These are phyloP conservation scores for Nicotiana knightiana DNA, from an alignment of 257 asterid species.

Conservation along the genomic window DNA sequence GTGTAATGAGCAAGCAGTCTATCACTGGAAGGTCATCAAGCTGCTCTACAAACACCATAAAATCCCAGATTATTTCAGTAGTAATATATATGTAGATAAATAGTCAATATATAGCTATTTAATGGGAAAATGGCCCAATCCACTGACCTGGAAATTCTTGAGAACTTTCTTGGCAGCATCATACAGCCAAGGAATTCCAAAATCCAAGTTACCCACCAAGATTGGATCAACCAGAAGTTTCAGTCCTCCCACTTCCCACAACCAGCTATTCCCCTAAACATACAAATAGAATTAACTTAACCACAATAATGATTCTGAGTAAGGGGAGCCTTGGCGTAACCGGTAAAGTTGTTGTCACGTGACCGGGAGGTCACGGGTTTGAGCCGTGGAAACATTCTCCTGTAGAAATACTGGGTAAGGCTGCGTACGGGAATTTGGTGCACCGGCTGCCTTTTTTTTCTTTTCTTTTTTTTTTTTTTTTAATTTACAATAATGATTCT, in stretches of 20 bases:
- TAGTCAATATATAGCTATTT: neutral
- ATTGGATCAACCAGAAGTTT: slow-evolving; percentile 89
- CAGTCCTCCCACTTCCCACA: slow-evolving; percentile 89
- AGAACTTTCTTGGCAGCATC: slow-evolving; percentile 86
- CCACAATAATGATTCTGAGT: neutral
- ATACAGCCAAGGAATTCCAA: slow-evolving; percentile 90
- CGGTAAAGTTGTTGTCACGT: too few relatives aligned
- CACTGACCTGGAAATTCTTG: slow-evolving; percentile 53
- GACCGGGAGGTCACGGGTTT: too few relatives aligned
- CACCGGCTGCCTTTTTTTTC: too few relatives aligned
- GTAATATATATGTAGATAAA: neutral
- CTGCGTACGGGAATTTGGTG: too few relatives aligned
- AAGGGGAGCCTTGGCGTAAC: too few relatives aligned
- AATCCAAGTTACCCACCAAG: slow-evolving; percentile 92
- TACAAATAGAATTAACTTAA: neutral
- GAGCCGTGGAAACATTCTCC: too few relatives aligned
- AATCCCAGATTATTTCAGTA: slow-evolving; percentile 8
- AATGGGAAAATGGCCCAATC: neutral
- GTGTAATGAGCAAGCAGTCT: slow-evolving; percentile 78
- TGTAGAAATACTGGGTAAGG: too few relatives aligned
- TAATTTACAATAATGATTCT: neutral
- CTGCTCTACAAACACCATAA: slow-evolving; percentile 45
- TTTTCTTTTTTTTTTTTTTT: too few relatives aligned
- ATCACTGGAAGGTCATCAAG: slow-evolving; percentile 81
- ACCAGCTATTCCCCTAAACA: slow-evolving; percentile 82